Evolutionary conservation across 257 asterid species (phyloP), one percentile per base, ranked within the genome.

Genomic region (Verbena officinalis): DNA sequence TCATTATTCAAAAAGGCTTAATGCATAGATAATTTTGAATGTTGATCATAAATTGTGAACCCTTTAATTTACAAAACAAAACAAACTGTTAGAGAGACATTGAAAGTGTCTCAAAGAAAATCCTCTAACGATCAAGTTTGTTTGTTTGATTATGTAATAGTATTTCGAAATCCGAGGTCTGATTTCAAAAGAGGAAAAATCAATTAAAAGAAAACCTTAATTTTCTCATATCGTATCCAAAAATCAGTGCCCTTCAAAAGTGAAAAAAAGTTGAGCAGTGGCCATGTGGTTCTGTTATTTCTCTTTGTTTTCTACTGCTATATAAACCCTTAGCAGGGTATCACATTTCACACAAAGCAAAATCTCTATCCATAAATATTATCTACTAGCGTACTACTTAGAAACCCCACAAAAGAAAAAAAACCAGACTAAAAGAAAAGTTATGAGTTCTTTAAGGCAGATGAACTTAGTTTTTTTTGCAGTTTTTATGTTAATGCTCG

Each of bases 211-310:
- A 19, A 5, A 13, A 36, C 9, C 17, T 17, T 36, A 1, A 9
- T 38, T 21, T 14, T 38, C 21, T 22, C 20, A 21, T 15, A 63
- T 63, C 38, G 20, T 49, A 5, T 27, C 33, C 33, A 27, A 27
- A 27, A 40, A 21, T 7, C 43, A 51, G 54, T 24, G 64, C 20
- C 51, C 45, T 36, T 15, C 7, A 40, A 65, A 24, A 57, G 59
- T 16, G 62, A 36, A 16, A 21, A 22, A 21, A 65, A 40, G n/a
- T 16, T 19, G 19, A 45, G 55, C 49, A 71, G 34, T 14, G 63
- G 45, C 59, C 75, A 71, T 56, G 72, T 72, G 77, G 64, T 74
- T 73, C 27, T 64, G 66, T 62, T 23, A 22, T 10, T 44, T 5
- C 55, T 66, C 22, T 3, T 30, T 62, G 77, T 57, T 62, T 45